phyloP scores from a whole-genome alignment of 2,329 filamentous ascomycete genomes.

The Claviceps monticola region DNA sequence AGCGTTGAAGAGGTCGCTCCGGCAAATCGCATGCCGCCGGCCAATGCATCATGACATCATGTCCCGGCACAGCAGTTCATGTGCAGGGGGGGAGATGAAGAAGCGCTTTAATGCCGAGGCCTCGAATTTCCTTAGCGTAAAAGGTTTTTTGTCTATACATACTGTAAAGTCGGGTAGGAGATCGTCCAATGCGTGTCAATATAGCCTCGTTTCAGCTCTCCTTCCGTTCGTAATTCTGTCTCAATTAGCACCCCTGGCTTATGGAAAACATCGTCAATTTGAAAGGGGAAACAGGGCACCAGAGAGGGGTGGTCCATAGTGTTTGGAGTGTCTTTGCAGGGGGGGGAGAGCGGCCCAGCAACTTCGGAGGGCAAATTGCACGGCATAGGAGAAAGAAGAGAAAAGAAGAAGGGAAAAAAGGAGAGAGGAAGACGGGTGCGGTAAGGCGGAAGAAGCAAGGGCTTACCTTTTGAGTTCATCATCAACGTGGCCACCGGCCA shows the following conservation, averaged over 20 bases:
- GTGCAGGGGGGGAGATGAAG: neutral
- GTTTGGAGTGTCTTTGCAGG: neutral
- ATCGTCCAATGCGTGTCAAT: neutral
- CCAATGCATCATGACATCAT: neutral
- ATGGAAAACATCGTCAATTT: neutral
- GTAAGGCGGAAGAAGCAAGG: neutral
- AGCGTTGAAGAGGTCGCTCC: too few species aligned
- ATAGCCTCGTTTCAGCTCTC: conserved; percentile 3
- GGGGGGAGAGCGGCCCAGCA: neutral
- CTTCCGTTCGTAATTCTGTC: conserved; percentile 4
- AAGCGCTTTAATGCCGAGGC: neutral
- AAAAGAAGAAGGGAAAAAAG: neutral
- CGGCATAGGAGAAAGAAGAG: neutral
- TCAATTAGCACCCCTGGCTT: conserved; percentile 6
- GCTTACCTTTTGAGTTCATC: conserved; percentile 29
- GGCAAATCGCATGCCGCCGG: too few species aligned
- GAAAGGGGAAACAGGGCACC: neutral
- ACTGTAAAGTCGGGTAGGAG: neutral
- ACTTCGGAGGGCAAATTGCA: neutral
- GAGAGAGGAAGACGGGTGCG: neutral
- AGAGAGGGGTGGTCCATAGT: neutral
- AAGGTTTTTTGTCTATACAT: neutral
- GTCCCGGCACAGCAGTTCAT: neutral
- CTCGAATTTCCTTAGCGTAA: neutral
- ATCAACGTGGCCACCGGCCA: conserved; percentile 41